Evolutionary conservation across 805 yeast species (phyloP).

Genomic region (Suhomyces kilbournensis): DNA sequence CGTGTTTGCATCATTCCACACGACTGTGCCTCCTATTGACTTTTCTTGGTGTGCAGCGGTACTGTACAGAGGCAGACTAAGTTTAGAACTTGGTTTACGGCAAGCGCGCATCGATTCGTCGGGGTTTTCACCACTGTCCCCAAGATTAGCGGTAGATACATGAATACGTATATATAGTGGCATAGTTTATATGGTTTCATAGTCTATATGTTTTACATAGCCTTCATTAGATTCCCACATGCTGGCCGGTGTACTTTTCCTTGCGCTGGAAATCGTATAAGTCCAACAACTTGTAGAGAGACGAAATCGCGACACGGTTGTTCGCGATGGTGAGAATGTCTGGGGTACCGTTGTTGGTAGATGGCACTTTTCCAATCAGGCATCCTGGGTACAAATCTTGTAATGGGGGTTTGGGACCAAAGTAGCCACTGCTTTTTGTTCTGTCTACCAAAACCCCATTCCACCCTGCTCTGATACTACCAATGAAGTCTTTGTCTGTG

Average conservation of each 20-base stretch:
- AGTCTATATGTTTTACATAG: background rate
- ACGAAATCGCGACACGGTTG: conserved; percentile 26
- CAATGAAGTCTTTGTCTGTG: conserved; percentile 50
- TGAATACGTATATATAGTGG: background rate
- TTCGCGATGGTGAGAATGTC: conserved; percentile 30
- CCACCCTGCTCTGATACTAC: conserved; percentile 57
- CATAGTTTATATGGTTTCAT: background rate
- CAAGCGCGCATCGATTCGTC: background rate
- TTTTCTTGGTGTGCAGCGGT: background rate
- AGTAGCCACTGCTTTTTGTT: conserved; percentile 15
- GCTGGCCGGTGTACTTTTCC: background rate
- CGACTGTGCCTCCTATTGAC: conserved; percentile 6
- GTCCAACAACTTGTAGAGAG: background rate
- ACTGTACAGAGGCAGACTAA: conserved; percentile 2
- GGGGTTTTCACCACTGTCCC: background rate
- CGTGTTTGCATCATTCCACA: background rate
- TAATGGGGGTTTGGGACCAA: conserved; percentile 7
- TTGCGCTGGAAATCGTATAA: background rate
- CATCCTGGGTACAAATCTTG: background rate
- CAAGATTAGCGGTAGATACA: background rate
- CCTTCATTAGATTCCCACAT: background rate
- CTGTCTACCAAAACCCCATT: conserved; percentile 57
- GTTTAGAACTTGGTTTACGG: background rate
- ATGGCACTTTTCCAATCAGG: conserved; percentile 3
- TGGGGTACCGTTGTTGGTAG: conserved; percentile 4